Conservation (phyloP, 768 basidiomycete species). For the Calocybe indica region DNA sequence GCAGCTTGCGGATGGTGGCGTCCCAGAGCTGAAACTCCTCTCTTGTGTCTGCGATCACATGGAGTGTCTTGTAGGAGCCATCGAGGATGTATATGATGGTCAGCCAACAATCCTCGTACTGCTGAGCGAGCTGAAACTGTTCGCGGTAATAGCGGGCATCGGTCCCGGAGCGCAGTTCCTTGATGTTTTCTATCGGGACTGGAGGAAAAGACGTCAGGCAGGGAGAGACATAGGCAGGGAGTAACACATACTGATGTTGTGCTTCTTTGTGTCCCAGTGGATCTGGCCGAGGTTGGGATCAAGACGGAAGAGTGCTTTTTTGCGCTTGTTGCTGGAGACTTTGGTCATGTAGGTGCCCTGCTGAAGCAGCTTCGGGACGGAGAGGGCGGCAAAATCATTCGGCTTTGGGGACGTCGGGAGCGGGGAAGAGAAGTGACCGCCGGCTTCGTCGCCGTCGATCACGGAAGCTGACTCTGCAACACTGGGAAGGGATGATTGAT, state of each 20-base stretch:
- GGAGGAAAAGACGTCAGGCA: not conserved
- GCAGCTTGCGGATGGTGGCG: conserved; percentile 55
- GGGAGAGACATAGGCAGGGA: conserved; percentile 30
- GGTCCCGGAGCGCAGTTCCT: conserved; percentile 73
- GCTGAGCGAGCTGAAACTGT: conserved; percentile 58
- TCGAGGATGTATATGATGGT: conserved; percentile 78
- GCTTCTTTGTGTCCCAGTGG: conserved; percentile 65
- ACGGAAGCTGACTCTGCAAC: too few relatives aligned
- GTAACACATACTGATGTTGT: conserved; percentile 50
- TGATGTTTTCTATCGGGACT: conserved; percentile 85
- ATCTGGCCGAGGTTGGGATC: conserved; percentile 77
- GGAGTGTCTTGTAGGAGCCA: conserved; percentile 74
- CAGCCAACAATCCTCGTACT: conserved; percentile 72
- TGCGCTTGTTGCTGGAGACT: conserved; percentile 69
- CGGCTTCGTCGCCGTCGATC: too few relatives aligned
- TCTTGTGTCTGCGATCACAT: conserved; percentile 65
- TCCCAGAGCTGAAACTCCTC: conserved; percentile 47
- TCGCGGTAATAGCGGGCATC: conserved; percentile 72
- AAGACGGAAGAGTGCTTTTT: conserved; percentile 59
- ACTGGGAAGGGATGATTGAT: too few relatives aligned
- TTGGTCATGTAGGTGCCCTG: conserved; percentile 72
- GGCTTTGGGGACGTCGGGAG: too few relatives aligned
- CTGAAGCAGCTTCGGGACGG: conserved; percentile 50
- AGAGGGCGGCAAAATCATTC: conserved; percentile 9
- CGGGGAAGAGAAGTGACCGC: too few relatives aligned